Evolutionary conservation across 306 rosid species (phyloP).

Genomic region (Malus asiatica): DNA sequence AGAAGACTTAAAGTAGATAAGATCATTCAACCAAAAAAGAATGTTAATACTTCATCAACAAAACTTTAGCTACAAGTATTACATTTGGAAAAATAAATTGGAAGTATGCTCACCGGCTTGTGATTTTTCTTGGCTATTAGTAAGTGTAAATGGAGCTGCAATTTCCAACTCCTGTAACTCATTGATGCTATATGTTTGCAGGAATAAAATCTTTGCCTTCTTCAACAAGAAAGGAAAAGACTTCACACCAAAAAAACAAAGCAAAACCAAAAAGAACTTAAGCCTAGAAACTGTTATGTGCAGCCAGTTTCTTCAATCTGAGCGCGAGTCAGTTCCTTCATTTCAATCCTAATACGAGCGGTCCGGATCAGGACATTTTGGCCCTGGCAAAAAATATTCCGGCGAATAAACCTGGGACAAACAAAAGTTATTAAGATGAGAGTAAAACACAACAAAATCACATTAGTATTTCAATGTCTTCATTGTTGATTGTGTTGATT

Average conservation of each 20-base stretch:
- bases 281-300: not conserved
- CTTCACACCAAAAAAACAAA: not conserved
- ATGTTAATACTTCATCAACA: not conserved
- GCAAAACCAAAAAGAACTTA: not conserved
- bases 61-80: not conserved
- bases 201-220: not conserved
- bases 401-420: slow-evolving; percentile 70
- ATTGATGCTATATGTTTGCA: not conserved
- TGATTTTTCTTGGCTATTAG: not conserved
- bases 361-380: slow-evolving; percentile 46
- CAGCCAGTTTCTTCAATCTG: not conserved
- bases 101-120: not conserved
- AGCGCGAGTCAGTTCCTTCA: not conserved
- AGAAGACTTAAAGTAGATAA: too few species aligned
- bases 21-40: not conserved
- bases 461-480: not conserved
- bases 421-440: not conserved
- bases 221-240: not conserved
- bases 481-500: slow-evolving; percentile 19
- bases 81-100: not conserved
- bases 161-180: not conserved
- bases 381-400: slow-evolving; percentile 81
- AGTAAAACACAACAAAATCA: not conserved
- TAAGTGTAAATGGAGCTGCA: not conserved
- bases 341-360: not conserved